Evolutionary conservation across 108 stramenopile genomes (phyloP), one percentile per base, ranked within the genome.

Genomic region (Conticribra weissflogii): DNA sequence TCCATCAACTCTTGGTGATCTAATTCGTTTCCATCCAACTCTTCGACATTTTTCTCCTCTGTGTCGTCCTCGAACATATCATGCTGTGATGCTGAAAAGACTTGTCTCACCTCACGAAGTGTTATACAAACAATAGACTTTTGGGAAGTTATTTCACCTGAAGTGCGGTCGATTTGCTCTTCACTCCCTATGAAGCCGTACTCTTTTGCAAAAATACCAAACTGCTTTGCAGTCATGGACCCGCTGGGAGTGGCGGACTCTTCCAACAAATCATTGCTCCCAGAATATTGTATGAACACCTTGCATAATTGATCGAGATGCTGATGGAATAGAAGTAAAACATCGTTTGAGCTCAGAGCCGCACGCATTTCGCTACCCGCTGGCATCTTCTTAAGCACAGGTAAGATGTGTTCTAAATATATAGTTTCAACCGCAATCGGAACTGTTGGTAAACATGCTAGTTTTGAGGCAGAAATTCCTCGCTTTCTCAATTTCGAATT

Each of bases 381-480:
- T 19, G 60, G 70, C 61, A 71, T 63, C 3, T 41, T 44, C 22
- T 34, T 49, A 0, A 74, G 25, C 12, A 66, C 55, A 29, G 72
- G 72, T 3, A 17, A 21, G 15, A 74, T 41, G 27, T 50, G 21
- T 12, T 58, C 34, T 0, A 66, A 7, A 30, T 66, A 74, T 1
- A 74, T 41, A 32, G 25, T 22, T 27, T 66, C 60, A 22, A 74
- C n/a, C 9, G 72, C 72, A 15, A 17, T 54, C 3, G 72, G 60
- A 1, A 60, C 59, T 22, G 65, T 41, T 30, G 72, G 72, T 21
- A 64, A 53, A 27, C 32, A 64, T 2, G 60, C 60, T 23, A n/a
- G n/a, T n/a, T 64, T 28, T 14, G 27, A 7, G 22, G 23, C 28
- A 14, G 72, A 31, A 0, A 49, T 17, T 3, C 70, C 61, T 19